Evolutionary conservation across 2,329 filamentous ascomycete genomes (phyloP).

Genomic region (Talaromyces sp.): DNA sequence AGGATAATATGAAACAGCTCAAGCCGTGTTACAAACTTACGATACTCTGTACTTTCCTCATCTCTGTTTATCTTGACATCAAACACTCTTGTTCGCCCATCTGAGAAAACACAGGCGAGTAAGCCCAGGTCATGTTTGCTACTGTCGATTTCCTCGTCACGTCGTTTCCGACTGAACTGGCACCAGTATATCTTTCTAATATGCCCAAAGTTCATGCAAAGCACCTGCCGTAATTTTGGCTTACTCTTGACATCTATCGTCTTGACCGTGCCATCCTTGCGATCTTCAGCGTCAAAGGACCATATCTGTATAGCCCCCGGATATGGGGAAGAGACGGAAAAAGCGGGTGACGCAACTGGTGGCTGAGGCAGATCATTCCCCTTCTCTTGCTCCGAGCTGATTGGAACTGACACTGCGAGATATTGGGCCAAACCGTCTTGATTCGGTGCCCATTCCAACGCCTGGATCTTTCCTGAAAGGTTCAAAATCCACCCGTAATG

Average conservation of each 20-base stretch:
- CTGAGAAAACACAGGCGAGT: constrained; percentile 56
- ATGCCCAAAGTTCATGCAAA: constrained; percentile 58
- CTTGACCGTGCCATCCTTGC: constrained; percentile 30
- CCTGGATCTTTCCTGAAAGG: constrained; percentile 52
- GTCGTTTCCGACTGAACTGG: constrained; percentile 40
- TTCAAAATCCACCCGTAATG: constrained; percentile 55
- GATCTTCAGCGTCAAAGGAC: constrained; percentile 46
- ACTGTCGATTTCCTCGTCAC: constrained; percentile 30
- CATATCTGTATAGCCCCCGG: constrained; percentile 57
- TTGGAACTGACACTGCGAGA: constrained; percentile 49
- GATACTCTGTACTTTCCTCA: constrained; percentile 30
- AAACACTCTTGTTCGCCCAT: constrained; percentile 55
- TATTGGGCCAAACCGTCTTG: constrained; percentile 50
- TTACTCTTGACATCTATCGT: constrained; percentile 42
- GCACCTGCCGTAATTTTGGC: constrained; percentile 48
- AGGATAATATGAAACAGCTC: not conserved
- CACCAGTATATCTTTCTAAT: constrained; percentile 56
- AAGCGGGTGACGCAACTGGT: constrained; percentile 45
- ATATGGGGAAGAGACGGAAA: constrained; percentile 48
- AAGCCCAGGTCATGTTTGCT: constrained; percentile 45
- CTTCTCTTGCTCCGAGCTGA: constrained; percentile 36
- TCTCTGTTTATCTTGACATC: constrained; percentile 43
- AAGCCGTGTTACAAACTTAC: constrained; percentile 23
- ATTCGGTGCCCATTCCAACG: constrained; percentile 47
- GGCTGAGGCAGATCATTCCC: constrained; percentile 27